Evolutionary conservation across 768 basidiomycete genomes (phyloP).

Genomic region (Lactarius hatsudake): DNA sequence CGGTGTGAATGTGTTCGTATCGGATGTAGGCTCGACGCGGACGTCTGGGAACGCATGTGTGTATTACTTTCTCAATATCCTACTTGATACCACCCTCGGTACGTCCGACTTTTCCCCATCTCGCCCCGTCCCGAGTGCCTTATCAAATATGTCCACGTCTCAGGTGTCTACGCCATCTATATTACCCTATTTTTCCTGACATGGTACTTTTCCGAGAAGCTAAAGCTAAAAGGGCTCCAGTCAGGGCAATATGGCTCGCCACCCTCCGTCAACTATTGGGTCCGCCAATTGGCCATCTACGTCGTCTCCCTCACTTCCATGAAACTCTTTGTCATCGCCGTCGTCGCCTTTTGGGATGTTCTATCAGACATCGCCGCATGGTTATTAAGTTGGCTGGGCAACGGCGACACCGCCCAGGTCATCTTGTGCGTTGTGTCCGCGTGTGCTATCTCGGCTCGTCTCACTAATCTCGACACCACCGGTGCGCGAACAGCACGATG

Average conservation of each 20-base stretch:
- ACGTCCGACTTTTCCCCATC: constrained; percentile 29
- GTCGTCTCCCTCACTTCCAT: constrained; percentile 76
- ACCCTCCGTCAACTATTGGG: constrained; percentile 70
- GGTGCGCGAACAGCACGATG: constrained; percentile 64
- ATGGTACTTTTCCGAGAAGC: constrained; percentile 57
- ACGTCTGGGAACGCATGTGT: constrained; percentile 83
- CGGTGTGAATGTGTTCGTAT: constrained; percentile 73
- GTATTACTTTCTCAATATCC: constrained; percentile 88
- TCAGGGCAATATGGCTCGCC: constrained; percentile 89
- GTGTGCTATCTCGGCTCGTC: background rate
- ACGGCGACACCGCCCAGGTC: constrained; percentile 66
- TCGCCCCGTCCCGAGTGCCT: background rate
- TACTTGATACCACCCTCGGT: constrained; percentile 92
- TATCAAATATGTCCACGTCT: background rate
- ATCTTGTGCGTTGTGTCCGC: constrained; percentile 60
- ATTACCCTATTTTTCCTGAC: constrained; percentile 63
- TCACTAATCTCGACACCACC: background rate
- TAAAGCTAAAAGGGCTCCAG: constrained; percentile 72
- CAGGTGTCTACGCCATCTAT: constrained; percentile 85
- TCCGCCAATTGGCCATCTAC: constrained; percentile 77
- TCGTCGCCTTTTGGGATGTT: constrained; percentile 69
- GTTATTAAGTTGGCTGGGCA: constrained; percentile 76
- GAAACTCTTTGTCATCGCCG: constrained; percentile 84
- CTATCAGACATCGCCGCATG: constrained; percentile 80
- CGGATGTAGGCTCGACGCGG: constrained; percentile 68